phyloP scores from a whole-genome alignment of 1,284 basidiomycete species.

The Ceratobasidium sp. region DNA sequence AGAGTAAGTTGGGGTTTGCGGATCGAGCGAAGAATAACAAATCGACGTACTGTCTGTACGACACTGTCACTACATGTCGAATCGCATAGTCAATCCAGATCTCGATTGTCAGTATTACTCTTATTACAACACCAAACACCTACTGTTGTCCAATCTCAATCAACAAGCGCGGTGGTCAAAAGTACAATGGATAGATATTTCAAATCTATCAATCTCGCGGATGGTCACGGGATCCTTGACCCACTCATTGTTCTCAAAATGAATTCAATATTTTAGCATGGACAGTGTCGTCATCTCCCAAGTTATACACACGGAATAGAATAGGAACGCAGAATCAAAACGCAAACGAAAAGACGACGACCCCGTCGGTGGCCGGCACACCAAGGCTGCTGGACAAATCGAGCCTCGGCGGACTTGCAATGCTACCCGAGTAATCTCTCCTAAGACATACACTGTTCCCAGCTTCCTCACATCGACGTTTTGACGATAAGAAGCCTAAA shows the following conservation, averaged over 20 bases:
- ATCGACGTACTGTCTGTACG: slow-evolving; percentile 50
- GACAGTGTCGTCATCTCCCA: background rate
- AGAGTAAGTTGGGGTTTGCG: slow-evolving; percentile 3
- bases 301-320: slow-evolving; percentile 16
- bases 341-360: slow-evolving; percentile 8
- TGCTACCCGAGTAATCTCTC: slow-evolving; percentile 14
- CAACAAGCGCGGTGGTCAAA: slow-evolving; percentile 35
- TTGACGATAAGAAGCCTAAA: slow-evolving; percentile 19
- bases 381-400: slow-evolving; percentile 14
- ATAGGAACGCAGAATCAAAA: slow-evolving; percentile 11
- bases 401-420: slow-evolving; percentile 42
- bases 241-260: slow-evolving; percentile 13
- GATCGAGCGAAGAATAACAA: background rate
- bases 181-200: slow-evolving; percentile 5
- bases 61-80: slow-evolving; percentile 46
- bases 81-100: background rate
- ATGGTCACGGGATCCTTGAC: background rate
- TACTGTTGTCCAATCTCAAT: slow-evolving; percentile 28
- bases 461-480: slow-evolving; percentile 1
- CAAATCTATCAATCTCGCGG: background rate
- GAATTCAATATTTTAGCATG: slow-evolving; percentile 36
- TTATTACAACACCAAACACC: slow-evolving; percentile 3
- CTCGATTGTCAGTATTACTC: background rate
- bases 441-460: slow-evolving; percentile 4
- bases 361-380: slow-evolving; percentile 9